Conservation (phyloP, 306 rosid species). For the Dryas alaskensis region DNA sequence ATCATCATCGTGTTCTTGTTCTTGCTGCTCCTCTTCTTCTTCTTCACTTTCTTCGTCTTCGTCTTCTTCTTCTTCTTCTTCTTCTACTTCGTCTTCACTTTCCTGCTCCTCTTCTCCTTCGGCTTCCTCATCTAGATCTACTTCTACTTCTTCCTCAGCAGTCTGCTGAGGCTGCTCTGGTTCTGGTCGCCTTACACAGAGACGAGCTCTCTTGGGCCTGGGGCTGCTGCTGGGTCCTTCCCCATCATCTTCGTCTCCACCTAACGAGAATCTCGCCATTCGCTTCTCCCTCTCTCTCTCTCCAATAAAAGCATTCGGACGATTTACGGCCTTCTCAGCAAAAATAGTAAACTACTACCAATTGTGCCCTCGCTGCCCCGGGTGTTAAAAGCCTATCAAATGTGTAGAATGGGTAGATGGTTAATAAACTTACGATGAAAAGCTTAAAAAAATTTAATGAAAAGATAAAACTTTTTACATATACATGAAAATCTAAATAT, state of each 20-base stretch:
- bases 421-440: no score
- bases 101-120: constrained; percentile 7
- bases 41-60: not conserved
- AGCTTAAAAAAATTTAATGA: no score
- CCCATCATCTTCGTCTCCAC: constrained; percentile 50
- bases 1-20: not conserved
- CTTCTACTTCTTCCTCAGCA: not conserved
- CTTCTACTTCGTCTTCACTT: constrained; percentile 6
- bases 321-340: no score
- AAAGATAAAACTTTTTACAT: no score
- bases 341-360: no score
- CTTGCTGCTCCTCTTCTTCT: constrained; percentile 8
- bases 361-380: no score
- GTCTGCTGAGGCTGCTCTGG: no score
- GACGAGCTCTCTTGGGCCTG: constrained; percentile 36
- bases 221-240: constrained; percentile 52
- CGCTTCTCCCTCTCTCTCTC: not conserved
- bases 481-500: no score
- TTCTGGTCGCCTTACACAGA: not conserved
- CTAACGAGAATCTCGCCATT: constrained; percentile 68
- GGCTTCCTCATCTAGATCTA: not conserved
- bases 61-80: constrained; percentile 2
- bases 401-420: no score
- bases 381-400: no score
- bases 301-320: not conserved